Evolutionary conservation across 345 rosid species (phyloP), one percentile per base, ranked within the genome.

Genomic region (Firmiana major): DNA sequence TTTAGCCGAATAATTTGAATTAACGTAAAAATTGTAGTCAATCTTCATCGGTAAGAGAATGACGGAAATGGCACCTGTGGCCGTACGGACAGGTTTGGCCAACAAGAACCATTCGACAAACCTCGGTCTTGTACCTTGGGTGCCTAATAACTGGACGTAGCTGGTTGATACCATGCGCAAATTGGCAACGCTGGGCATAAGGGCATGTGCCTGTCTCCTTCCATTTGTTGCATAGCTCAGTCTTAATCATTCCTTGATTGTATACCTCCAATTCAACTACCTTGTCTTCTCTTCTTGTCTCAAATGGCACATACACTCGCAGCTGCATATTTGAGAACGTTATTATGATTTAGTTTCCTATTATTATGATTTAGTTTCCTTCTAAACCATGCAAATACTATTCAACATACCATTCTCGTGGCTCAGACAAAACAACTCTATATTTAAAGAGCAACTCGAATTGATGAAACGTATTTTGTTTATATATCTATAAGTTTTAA

Each of bases 141-240:
- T 93, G 98, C 78, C 99, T 87, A 54, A 96, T 90, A 3, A 92
- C 93, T 0, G 98, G 94, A 68, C 96, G 94, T 34, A 96, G 91
- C 88, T 96, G 97, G 11, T 83, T 74, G 57, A 96, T 82, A 4
- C 98, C 98, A 63, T 93, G 99, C 34, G 99, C 99, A 63, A 93
- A 96, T 73, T 90, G 97, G 80, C 97, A 96, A 76, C 87, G 84
- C 31, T 87, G 86, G 6, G 88, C 90, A 70, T 93, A 92, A 10
- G 93, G 92, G 69, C 98, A 93, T n/a, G 85, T 64, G n/a, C 97
- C 95, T 0, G 90, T 93, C 87, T 92, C 91, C 82, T 96, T 93
- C 99, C 99, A 96, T 73, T 93, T 96, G 89, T 96, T 91, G 88
- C 98, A 93, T 0, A 96, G 87, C 86, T 96, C 98, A 45, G 98